Evolutionary conservation across 179 eudicot species (phyloP), one percentile per base, ranked within the genome.

Genomic region (Nepenthes alata): DNA sequence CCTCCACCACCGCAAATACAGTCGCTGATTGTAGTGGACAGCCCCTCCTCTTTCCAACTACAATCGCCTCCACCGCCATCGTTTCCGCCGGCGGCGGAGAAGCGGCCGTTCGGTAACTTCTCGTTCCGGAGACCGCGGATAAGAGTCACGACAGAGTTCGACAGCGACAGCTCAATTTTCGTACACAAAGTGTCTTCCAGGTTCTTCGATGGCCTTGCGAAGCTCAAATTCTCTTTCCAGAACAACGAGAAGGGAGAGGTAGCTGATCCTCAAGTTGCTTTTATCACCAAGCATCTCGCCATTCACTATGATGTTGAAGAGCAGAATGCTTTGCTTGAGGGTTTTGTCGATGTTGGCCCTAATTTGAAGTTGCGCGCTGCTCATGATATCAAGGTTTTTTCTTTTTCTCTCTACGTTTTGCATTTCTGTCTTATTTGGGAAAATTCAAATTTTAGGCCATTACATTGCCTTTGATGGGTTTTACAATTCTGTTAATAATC

Each of bases 101-200:
- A 16, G 38, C 53, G 64, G 4, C 58, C 73, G 36, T 44, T 62
- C 51, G 75, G 81, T 6, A 16, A 49, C 8, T 77, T 72, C 63
- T 60, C 72, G 0, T 38, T 68, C 69, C 77, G 60, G 6, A 62
- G 86, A 2, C 98, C 98, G 35, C 74, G 76, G 47, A 44, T 91
- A 2, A 59, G 96, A 11, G 60, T 89, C 5, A 89, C 98, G 5
- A 68, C 85, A n/a, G 96, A 89, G 69, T 93, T 81, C 77, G 98
- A 93, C 70, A 89, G 95, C 69, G 96, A 93, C 53, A 70, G 62
- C 59, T 70, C 83, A 3, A 8, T 78, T 10, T 86, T 81, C 83
- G 70, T 81, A 70, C 76, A 93, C 72, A 93, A 86, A 64, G 55
- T 89, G 0, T 89, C 96, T 2, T 78, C 89, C 59, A 93, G 83